These are phyloP conservation scores for Immersiella caudata DNA, from an alignment of 495 filamentous ascomycete species.

Conservation along the genomic window DNA sequence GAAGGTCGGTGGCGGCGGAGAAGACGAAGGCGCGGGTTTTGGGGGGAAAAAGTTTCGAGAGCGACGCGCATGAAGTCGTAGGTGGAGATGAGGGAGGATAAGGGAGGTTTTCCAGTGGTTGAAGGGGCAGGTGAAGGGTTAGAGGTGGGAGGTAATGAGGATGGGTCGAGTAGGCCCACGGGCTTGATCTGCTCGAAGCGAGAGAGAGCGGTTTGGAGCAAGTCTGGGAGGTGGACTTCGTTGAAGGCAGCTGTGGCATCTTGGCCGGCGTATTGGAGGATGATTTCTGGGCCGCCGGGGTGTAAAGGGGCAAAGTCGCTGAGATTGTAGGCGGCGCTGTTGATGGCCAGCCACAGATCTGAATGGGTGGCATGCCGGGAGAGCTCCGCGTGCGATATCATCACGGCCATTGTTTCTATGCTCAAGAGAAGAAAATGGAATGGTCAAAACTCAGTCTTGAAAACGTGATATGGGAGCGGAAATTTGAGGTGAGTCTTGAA, in stretches of 20 bases:
- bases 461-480: too few relatives aligned
- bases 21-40: constrained; percentile 87
- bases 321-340: constrained; percentile 76
- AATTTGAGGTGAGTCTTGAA: too few relatives aligned
- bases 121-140: constrained; percentile 8
- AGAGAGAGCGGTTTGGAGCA: neutral
- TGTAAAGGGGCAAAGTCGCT: constrained; percentile 65
- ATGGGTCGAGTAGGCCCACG: neutral
- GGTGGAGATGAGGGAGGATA: constrained; percentile 69
- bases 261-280: constrained; percentile 68
- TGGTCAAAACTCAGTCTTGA: too few relatives aligned
- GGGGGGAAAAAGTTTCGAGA: constrained; percentile 56
- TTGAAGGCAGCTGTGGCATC: constrained; percentile 74
- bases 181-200: too few relatives aligned
- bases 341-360: constrained; percentile 67
- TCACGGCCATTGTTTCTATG: too few relatives aligned
- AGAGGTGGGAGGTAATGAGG: constrained; percentile 15
- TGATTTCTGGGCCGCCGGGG: constrained; percentile 62
- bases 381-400: too few relatives aligned
- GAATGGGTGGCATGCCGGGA: too few relatives aligned
- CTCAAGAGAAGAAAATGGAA: too few relatives aligned
- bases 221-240: constrained; percentile 61
- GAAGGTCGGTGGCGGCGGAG: constrained; percentile 75
- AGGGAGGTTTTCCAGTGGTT: constrained; percentile 58
- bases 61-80: constrained; percentile 76